Evolutionary conservation across 352 stramenopile genomes (phyloP), one percentile per base, ranked within the genome.

Genomic region (Globisporangium cederbergense): DNA sequence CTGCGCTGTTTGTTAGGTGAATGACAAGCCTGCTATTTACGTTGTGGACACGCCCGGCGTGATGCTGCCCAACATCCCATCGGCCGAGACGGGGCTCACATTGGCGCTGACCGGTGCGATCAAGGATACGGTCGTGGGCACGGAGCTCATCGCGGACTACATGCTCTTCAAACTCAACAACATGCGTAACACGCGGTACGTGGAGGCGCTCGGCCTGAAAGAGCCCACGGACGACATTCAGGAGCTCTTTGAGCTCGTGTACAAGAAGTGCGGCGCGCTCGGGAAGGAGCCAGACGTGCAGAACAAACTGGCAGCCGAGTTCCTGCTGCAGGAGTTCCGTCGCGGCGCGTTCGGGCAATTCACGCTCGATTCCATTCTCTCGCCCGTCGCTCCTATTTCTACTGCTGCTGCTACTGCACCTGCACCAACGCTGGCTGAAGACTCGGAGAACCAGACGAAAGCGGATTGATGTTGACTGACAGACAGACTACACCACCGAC

Each of bases 31-130:
- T 0, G 88, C 88, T 16, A 82, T 97, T 20, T 97, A 96, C 62
- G 86, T 97, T 13, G 82, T 96, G 18, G 89, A 97, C 67, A 97
- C 89, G 10, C 89, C 89, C 4, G 89, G 89, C 42, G 89, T 97
- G 4, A 96, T 97, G 80, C 56, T 97, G 49, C 89, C 89, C 8
- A 93, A 94, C 62, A 87, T 97, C 42, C 66, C 79, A 45, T 89
- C 82, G 22, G 74, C 77, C 0, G 86, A 96, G 50, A 91, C 84
- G 28, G 89, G 89, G 11, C 81, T 96, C 73, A 91, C 84, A 18
- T 66, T 97, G 46, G 89, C 89, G 25, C 73, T 97, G 25, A 95
- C 87, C 1, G 87, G 88, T 34, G 88, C 88, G 8, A 93, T 97
- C 68, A 94, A 95, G 63, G 89, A 97, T 67, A 80, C 91, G 16